Evolutionary conservation across 1,284 basidiomycete genomes (phyloP), one percentile per base, ranked within the genome.

Genomic region (Ustilago bromivora): DNA sequence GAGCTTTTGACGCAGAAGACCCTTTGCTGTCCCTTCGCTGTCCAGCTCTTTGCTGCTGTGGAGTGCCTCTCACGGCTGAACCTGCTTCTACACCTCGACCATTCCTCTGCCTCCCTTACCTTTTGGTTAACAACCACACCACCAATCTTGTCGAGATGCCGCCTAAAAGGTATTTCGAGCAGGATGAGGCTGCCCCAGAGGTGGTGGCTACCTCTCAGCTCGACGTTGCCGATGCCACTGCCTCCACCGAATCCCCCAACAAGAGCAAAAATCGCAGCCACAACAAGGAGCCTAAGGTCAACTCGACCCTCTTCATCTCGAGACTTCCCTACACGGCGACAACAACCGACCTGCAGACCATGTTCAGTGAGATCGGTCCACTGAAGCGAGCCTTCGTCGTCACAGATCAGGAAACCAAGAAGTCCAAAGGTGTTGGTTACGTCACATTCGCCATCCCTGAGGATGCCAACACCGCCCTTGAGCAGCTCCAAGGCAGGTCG

Each of bases 371-470:
- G 85, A 91, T 98, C 73, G 97, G 95, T 2, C 97, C 96, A 12
- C 92, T 99, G 23, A 91, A 95, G 54, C 92, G 93, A 41, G 96
- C 95, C 0, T 99, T 99, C 84, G 92, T 99, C 2, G 96, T 98
- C 12, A 91, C 92, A 4, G 92, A 94, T 72, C 90, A 90, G 54
- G 91, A 70, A 40, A 91, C 92, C 0, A 92, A 93, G 43, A 90
- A 92, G 35, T 96, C 94, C 4, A 98, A 98, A 86, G 97, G 96
- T 79, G 95, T 98, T n/a, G 96, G 96, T 71, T 99, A 98, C 86
- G 94, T 98, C 70, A 92, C 94, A 0, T 99, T 96, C 87, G 92
- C 95, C 1, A 89, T 95, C 73, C 90, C 90, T 63, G 93, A 97
- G 81, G 97, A 99, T 88, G 97, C 96, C 12, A 66, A 72, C 41